phyloP scores from a whole-genome alignment of 192 early-diverging fungal genomes.

The Coemansia sp. region DNA sequence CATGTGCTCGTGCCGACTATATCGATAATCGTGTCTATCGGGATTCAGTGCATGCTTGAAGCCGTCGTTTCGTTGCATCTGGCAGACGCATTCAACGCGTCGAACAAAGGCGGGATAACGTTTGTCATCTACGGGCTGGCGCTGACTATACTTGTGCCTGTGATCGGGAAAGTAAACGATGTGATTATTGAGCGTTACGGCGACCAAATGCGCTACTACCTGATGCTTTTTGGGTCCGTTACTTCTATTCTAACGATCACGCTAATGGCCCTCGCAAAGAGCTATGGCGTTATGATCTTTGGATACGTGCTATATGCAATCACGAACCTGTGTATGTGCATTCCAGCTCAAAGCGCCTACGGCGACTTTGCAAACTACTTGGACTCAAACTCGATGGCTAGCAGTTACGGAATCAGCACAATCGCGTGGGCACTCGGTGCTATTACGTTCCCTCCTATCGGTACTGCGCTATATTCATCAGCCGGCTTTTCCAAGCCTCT shows the following conservation, averaged over 20 bases:
- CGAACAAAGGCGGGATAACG: constrained; percentile 16
- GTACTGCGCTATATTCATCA: constrained; percentile 23
- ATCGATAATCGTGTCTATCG: constrained; percentile 18
- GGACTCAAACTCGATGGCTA: constrained; percentile 25
- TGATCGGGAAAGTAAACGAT: constrained; percentile 24
- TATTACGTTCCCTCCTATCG: constrained; percentile 26
- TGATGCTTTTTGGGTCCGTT: constrained; percentile 28
- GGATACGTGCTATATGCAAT: constrained; percentile 30
- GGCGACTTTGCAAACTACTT: constrained; percentile 39
- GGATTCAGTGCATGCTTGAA: constrained; percentile 39
- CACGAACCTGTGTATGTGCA: constrained; percentile 23
- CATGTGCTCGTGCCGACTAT: constrained; percentile 29
- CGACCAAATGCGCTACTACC: constrained; percentile 26
- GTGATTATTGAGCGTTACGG: constrained; percentile 19
- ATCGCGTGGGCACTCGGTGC: constrained; percentile 30
- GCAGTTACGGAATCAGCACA: constrained; percentile 21
- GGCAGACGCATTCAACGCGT: constrained; percentile 16
- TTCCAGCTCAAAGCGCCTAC: constrained; percentile 37
- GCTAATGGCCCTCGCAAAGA: constrained; percentile 26
- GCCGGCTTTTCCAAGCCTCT: constrained; percentile 27
- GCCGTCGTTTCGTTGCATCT: constrained; percentile 29
- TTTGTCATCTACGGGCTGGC: constrained; percentile 38
- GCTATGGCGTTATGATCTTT: constrained; percentile 32
- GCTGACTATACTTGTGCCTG: constrained; percentile 21
- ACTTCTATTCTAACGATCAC: constrained; percentile 7